These are phyloP conservation scores for Neonectria magnoliae DNA, from an alignment of 2,329 filamentous ascomycete genomes.

Conservation along the genomic window DNA sequence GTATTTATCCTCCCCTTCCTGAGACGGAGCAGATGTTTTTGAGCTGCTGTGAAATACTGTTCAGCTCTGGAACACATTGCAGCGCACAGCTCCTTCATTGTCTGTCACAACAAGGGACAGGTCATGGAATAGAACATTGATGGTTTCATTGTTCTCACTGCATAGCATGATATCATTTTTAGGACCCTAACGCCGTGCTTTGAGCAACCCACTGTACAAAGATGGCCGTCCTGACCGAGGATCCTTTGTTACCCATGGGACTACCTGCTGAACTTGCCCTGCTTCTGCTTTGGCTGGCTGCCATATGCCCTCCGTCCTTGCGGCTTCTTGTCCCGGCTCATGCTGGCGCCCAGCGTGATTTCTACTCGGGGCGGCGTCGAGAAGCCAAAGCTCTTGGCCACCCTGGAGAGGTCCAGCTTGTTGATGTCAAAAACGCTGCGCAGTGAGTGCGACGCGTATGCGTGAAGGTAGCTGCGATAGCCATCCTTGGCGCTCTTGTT, in stretches of 20 bases:
- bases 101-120: not conserved
- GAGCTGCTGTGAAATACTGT: not conserved
- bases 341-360: conserved; percentile 81
- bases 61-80: not conserved
- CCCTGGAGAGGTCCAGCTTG: conserved; percentile 83
- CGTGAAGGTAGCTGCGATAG: conserved; percentile 91
- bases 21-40: not conserved
- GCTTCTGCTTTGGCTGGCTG: conserved; percentile 75
- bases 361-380: conserved; percentile 82
- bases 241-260: conserved; percentile 16
- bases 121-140: conserved; percentile 9
- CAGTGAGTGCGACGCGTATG: conserved; percentile 81
- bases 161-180: conserved; percentile 42
- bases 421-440: conserved; percentile 78
- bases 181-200: conserved; percentile 45
- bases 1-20: not conserved
- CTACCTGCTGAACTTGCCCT: conserved; percentile 40
- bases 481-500: conserved; percentile 85
- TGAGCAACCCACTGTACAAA: conserved; percentile 38
- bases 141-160: conserved; percentile 29
- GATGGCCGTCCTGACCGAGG: conserved; percentile 28
- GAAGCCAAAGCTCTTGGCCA: conserved; percentile 87
- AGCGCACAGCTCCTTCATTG: not conserved
- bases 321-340: conserved; percentile 74
- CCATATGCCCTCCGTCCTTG: conserved; percentile 76